These are phyloP conservation scores for Sanghuangporus weigelae DNA, from an alignment of 1,284 basidiomycete species.

Conservation along the genomic window DNA sequence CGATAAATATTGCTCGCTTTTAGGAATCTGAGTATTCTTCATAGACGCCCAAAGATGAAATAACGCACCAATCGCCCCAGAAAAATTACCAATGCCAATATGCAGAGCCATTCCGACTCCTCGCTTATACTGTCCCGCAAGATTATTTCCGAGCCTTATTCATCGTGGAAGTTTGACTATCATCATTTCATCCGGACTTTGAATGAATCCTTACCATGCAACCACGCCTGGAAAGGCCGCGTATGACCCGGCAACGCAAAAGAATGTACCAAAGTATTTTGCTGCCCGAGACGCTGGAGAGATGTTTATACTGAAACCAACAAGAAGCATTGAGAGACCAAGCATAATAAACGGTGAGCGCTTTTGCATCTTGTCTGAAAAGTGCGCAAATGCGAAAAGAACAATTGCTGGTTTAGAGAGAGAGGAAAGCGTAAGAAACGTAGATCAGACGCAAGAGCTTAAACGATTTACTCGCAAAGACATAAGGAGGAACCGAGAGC, in stretches of 20 bases:
- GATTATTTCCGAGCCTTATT: constrained; percentile 52
- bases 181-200: constrained; percentile 25
- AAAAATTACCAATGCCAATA: constrained; percentile 57
- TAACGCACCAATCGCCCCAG: constrained; percentile 41
- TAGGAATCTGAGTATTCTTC: constrained; percentile 27
- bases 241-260: constrained; percentile 56
- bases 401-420: constrained; percentile 40
- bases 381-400: constrained; percentile 47
- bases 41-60: too few relatives aligned
- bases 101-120: constrained; percentile 58
- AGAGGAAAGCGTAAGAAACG: background rate
- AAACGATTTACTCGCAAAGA: constrained; percentile 46
- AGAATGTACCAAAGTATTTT: constrained; percentile 68
- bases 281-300: constrained; percentile 40
- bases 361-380: constrained; percentile 51
- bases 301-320: constrained; percentile 66
- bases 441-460: background rate
- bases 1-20: constrained; percentile 47
- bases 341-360: constrained; percentile 57
- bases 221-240: constrained; percentile 58
- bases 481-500: constrained; percentile 61
- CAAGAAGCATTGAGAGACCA: constrained; percentile 50
- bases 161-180: background rate
- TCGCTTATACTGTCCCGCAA: constrained; percentile 61
- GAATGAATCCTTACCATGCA: constrained; percentile 60